phyloP scores from a whole-genome alignment of 2,329 filamentous ascomycete genomes.

The Didymella lethalis region DNA sequence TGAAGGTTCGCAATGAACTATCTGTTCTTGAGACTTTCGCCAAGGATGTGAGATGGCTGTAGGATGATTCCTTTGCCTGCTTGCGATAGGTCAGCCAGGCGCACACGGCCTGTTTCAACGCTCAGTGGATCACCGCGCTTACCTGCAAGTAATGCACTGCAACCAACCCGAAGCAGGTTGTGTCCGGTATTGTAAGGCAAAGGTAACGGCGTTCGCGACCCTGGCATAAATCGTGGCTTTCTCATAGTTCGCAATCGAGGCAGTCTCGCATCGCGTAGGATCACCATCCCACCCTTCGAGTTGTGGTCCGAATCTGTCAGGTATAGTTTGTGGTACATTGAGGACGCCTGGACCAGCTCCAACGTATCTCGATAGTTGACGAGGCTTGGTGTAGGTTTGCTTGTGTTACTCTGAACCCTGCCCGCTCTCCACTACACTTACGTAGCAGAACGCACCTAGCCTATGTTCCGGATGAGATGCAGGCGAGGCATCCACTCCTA shows the following conservation, averaged over 20 bases:
- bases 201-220: constrained; percentile 10
- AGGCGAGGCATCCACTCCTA: constrained; percentile 11
- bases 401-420: constrained; percentile 7
- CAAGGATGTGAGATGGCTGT: constrained; percentile 13
- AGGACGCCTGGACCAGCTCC: constrained; percentile 6
- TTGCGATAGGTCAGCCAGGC: constrained; percentile 10
- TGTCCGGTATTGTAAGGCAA: constrained; percentile 1
- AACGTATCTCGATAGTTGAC: neutral
- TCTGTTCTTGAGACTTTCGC: constrained; percentile 1
- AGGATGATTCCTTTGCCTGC: constrained; percentile 4
- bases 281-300: neutral
- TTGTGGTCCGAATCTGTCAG: neutral
- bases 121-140: constrained; percentile 17
- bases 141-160: constrained; percentile 19
- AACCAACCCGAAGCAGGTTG: constrained; percentile 4
- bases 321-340: constrained; percentile 12
- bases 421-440: neutral
- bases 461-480: constrained; percentile 1
- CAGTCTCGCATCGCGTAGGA: constrained; percentile 11
- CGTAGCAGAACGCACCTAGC: constrained; percentile 9
- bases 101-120: constrained; percentile 12
- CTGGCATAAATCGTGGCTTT: constrained; percentile 2
- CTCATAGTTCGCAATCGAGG: neutral
- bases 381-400: neutral
- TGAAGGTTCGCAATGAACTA: neutral